These are phyloP conservation scores for Hevea brasiliensis DNA, from an alignment of 345 rosid genomes.

Conservation along the genomic window DNA sequence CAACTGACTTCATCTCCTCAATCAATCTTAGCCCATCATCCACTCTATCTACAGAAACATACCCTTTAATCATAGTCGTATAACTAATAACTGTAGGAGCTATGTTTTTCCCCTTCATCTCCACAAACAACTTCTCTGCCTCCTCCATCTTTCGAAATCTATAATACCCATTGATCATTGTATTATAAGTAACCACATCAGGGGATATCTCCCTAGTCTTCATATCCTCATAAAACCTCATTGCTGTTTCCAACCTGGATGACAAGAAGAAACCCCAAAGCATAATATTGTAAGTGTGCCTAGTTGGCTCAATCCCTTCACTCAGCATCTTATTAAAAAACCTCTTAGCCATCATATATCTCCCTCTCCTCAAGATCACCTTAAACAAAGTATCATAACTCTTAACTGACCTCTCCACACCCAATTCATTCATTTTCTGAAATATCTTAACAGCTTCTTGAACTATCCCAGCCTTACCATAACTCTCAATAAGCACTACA, in stretches of 20 bases:
- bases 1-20: constrained; percentile 73
- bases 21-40: constrained; percentile 69
- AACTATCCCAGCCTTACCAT: constrained; percentile 81
- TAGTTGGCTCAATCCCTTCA: constrained; percentile 74
- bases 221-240: constrained; percentile 83
- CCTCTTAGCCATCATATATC: constrained; percentile 94
- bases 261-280: constrained; percentile 88
- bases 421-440: constrained; percentile 70
- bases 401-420: constrained; percentile 66
- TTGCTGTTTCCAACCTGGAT: constrained; percentile 65
- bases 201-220: constrained; percentile 56
- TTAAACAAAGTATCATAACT: constrained; percentile 75
- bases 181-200: constrained; percentile 70
- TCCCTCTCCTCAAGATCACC: constrained; percentile 73
- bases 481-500: constrained; percentile 63
- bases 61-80: constrained; percentile 92
- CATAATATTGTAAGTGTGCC: constrained; percentile 79
- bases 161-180: constrained; percentile 66
- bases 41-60: constrained; percentile 50
- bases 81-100: constrained; percentile 74
- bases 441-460: constrained; percentile 87
- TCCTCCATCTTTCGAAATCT: constrained; percentile 78
- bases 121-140: constrained; percentile 76
- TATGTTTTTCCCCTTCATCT: constrained; percentile 74
- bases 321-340: constrained; percentile 70